A percentile compares a stretch with the other conserved stretches of the same genome.
Evolutionary conservation across 2,329 filamentous ascomycete species (phyloP).

Genomic region (Microascus cirrosus): DNA sequence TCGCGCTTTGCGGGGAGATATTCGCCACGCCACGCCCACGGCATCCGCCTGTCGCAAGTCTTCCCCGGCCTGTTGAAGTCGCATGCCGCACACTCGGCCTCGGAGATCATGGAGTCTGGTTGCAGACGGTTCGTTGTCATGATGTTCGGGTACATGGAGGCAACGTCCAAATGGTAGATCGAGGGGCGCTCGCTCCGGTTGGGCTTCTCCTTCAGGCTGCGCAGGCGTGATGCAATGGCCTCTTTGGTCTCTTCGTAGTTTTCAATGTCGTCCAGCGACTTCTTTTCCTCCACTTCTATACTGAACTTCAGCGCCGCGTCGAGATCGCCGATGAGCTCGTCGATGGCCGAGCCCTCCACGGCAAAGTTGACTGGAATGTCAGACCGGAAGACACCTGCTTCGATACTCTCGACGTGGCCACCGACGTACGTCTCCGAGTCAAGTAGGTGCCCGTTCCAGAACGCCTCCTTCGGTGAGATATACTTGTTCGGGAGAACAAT

Average conservation of each 20-base stretch:
- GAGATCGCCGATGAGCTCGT: slow-evolving; percentile 76
- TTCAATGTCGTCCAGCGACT: slow-evolving; percentile 64
- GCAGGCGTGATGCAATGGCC: slow-evolving; percentile 64
- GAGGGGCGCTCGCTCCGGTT: slow-evolving; percentile 76
- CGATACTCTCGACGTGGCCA: slow-evolving; percentile 97
- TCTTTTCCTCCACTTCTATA: slow-evolving; percentile 74
- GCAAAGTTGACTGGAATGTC: slow-evolving; percentile 94
- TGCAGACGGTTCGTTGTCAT: slow-evolving; percentile 99
- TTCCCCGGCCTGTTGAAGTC: slow-evolving; percentile 98
- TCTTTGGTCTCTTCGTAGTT: slow-evolving; percentile 79
- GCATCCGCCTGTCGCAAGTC: slow-evolving; percentile 86
- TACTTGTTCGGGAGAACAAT: slow-evolving; percentile 97
- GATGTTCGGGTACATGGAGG: slow-evolving; percentile 99
- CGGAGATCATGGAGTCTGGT: slow-evolving; percentile 97
- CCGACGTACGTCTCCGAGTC: slow-evolving; percentile 98
- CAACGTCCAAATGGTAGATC: slow-evolving; percentile 97
- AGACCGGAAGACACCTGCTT: slow-evolving; percentile 90
- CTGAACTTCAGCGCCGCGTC: slow-evolving; percentile 86
- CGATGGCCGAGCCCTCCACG: slow-evolving; percentile 78
- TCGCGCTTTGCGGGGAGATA: slow-evolving; percentile 92
- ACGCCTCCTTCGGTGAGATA: slow-evolving; percentile 77
- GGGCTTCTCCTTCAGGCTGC: slow-evolving; percentile 67
- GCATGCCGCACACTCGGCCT: slow-evolving; percentile 91
- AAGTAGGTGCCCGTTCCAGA: slow-evolving; percentile 92
- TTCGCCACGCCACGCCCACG: slow-evolving; percentile 97